These are phyloP conservation scores for Simplicillium sp. DNA, from an alignment of 2,329 filamentous ascomycete genomes.

Conservation along the genomic window DNA sequence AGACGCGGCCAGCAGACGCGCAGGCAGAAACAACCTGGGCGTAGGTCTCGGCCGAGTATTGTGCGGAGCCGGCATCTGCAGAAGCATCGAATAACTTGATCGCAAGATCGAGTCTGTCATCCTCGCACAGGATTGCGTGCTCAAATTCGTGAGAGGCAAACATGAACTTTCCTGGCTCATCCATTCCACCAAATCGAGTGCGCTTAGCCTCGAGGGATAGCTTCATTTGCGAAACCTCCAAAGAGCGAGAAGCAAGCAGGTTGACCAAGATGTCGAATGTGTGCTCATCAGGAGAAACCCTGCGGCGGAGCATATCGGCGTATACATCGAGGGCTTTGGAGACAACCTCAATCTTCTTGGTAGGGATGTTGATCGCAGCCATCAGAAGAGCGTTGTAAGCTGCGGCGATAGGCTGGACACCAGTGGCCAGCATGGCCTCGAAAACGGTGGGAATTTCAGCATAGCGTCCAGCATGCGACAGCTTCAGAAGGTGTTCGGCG, in stretches of 20 bases:
- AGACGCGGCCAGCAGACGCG: constrained; percentile 68
- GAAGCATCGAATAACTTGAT: constrained; percentile 79
- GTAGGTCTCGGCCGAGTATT: constrained; percentile 76
- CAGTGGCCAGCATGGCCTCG: constrained; percentile 77
- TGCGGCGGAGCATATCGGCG: constrained; percentile 86
- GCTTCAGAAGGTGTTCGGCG: constrained; percentile 67
- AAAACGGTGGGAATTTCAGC: constrained; percentile 85
- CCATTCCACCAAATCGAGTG: constrained; percentile 75
- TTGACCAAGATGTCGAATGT: constrained; percentile 86
- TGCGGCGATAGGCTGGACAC: constrained; percentile 67
- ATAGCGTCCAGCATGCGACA: constrained; percentile 65
- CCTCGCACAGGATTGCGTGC: constrained; percentile 75
- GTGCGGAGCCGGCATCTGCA: constrained; percentile 47
- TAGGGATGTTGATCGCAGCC: constrained; percentile 74
- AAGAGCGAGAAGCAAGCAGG: constrained; percentile 68
- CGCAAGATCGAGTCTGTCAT: constrained; percentile 77
- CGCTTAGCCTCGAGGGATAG: constrained; percentile 70
- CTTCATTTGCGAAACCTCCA: constrained; percentile 69
- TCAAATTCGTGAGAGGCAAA: constrained; percentile 82
- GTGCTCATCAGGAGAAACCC: constrained; percentile 68
- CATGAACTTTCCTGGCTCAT: constrained; percentile 78
- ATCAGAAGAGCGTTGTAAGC: constrained; percentile 90
- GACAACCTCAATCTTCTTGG: constrained; percentile 72
- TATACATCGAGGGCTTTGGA: constrained; percentile 92
- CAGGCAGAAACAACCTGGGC: constrained; percentile 79